Conservation (phyloP, 169 alveolate genomes). For the Besnoitia besnoiti region DNA sequence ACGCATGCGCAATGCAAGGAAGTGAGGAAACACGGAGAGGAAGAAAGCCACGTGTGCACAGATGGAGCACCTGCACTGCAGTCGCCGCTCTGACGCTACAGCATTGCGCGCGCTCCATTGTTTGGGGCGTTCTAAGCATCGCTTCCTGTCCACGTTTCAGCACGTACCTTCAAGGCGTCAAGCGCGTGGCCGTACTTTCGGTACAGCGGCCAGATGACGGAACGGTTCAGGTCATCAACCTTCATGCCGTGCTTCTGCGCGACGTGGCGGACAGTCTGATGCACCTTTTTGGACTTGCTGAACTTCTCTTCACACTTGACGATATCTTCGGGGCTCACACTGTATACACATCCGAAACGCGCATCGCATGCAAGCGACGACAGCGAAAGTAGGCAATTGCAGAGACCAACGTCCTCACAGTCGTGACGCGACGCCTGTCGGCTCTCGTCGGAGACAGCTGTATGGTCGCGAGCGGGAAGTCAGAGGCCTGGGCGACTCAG, state of each 20-base stretch:
- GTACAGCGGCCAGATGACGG: slow-evolving; percentile 96
- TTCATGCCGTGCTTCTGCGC: slow-evolving; percentile 87
- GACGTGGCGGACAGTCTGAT: slow-evolving; percentile 93
- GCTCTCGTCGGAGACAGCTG: too few species aligned
- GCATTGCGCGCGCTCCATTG: background rate
- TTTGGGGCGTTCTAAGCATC: background rate
- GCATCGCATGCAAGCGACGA: too few species aligned
- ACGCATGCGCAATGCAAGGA: background rate
- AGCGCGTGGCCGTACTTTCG: slow-evolving; percentile 93
- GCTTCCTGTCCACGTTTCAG: background rate
- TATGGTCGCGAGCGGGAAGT: too few species aligned
- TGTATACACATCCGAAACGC: slow-evolving; percentile 54
- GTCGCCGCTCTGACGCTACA: background rate
- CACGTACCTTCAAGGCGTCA: slow-evolving; percentile 93
- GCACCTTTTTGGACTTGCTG: slow-evolving; percentile 93
- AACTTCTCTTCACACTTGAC: slow-evolving; percentile 89
- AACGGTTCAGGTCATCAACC: slow-evolving; percentile 91
- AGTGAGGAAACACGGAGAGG: background rate
- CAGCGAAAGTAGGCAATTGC: too few species aligned
- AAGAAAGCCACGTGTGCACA: background rate
- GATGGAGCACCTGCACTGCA: background rate
- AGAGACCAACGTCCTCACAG: too few species aligned
- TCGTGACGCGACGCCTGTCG: too few species aligned
- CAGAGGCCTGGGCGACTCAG: too few species aligned
- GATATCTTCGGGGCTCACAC: slow-evolving; percentile 95